Evolutionary conservation across 805 yeast species (phyloP), one percentile per base, ranked within the genome.

Genomic region (Candida koratica): DNA sequence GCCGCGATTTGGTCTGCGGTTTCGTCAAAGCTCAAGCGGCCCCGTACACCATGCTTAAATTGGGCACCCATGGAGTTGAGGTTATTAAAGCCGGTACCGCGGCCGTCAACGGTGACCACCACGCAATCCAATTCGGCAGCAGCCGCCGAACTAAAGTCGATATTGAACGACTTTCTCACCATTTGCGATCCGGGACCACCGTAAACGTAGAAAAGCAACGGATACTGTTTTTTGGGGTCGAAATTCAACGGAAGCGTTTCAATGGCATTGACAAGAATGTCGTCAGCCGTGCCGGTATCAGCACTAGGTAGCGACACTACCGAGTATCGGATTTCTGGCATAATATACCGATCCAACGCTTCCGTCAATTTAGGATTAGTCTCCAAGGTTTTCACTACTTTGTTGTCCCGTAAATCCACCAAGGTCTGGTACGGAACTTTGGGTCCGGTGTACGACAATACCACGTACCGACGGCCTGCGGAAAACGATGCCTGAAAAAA

Each of bases 151-250:
- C 89, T 83, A 59, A 87, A 89, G 5, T 69, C 61, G 20, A 83
- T 61, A 0, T 73, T 53, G 51, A 78, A 87, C 10, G 64, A 53
- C 43, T 83, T 77, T 28, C 70, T 64, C 5, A 90, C 96, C 36
- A 75, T 67, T 58, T 93, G 97, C 5, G 95, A 84, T 23, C 88
- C 93, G 6, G 98, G 98, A 0, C 98, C 98, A 15, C 96, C 97
- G 53, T 93, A 93, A 4, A 88, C 88, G 54, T 73, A 88, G 55
- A 93, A 90, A 40, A 93, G 67, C 0, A 93, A 79, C 0, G 97
- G 97, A 55, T 90, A 88, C 55, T 80, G 69, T 49, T 69, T 64
- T 6, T 60, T 49, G 9, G 69, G 64, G 49, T 84, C 73, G 54
- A 93, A 93, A 45, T 71, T 63, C 28, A 80, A 71, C 1, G 97